These are phyloP conservation scores for Neocucurbitaria cava DNA, from an alignment of 2,329 filamentous ascomycete species.

Conservation along the genomic window DNA sequence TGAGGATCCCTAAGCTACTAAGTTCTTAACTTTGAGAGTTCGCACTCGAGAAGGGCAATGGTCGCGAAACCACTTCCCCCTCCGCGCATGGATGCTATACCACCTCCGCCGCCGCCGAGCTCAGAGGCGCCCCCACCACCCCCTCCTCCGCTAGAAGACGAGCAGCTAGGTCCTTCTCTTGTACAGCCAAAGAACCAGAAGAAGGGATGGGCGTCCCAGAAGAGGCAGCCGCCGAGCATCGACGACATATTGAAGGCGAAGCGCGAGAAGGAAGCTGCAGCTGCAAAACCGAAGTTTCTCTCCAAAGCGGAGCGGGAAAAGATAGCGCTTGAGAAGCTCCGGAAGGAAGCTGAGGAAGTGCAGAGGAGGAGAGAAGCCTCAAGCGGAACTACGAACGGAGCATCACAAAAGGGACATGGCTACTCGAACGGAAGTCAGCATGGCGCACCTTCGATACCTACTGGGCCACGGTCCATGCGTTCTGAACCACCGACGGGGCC, in stretches of 20 bases:
- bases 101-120: conserved; percentile 29
- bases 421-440: conserved; percentile 15
- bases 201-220: conserved; percentile 61
- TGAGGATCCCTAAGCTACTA: not conserved
- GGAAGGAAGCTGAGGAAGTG: conserved; percentile 71
- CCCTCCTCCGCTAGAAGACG: conserved; percentile 33
- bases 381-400: conserved; percentile 7
- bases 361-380: conserved; percentile 59
- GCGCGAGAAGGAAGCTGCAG: conserved; percentile 82
- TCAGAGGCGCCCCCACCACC: conserved; percentile 16
- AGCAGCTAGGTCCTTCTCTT: conserved; percentile 31
- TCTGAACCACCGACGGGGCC: conserved; percentile 58
- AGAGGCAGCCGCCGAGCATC: conserved; percentile 71
- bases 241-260: conserved; percentile 87
- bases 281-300: conserved; percentile 86
- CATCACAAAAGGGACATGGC: conserved; percentile 8
- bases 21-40: not conserved
- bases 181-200: conserved; percentile 54
- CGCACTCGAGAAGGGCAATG: conserved; percentile 3
- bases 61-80: conserved; percentile 46
- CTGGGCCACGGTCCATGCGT: conserved; percentile 74
- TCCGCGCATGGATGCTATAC: conserved; percentile 33
- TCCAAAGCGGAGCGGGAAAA: conserved; percentile 83
- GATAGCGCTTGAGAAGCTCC: conserved; percentile 77
- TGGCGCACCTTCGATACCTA: conserved; percentile 61